Conservation (phyloP, 2,329 filamentous ascomycete species). For the Decorospora gaudefroyi region DNA sequence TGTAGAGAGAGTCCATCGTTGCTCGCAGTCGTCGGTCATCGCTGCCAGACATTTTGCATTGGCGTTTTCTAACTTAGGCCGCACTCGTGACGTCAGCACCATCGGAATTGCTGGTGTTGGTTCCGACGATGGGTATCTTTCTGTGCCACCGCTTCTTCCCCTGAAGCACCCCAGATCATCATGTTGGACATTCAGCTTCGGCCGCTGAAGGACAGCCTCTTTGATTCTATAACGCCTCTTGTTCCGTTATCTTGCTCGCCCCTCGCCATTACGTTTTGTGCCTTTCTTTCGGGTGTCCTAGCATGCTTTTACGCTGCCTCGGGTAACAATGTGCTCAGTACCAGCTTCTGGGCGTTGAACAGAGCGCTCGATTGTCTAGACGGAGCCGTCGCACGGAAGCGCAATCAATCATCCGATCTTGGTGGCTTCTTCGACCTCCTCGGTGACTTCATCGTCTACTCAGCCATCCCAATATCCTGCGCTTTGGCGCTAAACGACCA, state of each 20-base stretch:
- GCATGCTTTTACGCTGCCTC: too few relatives aligned
- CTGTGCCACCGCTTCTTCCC: background rate
- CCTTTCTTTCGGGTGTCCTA: too few relatives aligned
- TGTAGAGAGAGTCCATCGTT: background rate
- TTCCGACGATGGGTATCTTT: background rate
- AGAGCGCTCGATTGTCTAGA: constrained; percentile 2
- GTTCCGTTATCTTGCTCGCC: background rate
- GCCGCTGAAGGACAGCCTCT: background rate
- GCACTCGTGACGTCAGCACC: constrained; percentile 3
- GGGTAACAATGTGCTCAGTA: too few relatives aligned
- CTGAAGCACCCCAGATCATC: background rate
- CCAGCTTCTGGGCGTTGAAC: background rate
- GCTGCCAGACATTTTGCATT: background rate
- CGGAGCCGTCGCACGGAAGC: constrained; percentile 1
- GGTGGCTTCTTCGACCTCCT: constrained; percentile 2
- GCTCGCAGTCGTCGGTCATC: background rate
- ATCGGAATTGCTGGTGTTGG: constrained; percentile 2
- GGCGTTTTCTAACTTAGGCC: background rate
- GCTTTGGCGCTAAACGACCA: background rate
- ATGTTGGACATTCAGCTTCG: constrained; percentile 4
- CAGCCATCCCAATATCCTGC: background rate
- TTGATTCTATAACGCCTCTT: background rate
- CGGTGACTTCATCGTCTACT: constrained; percentile 2
- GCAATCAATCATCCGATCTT: constrained; percentile 1
- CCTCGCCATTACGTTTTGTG: too few relatives aligned